Base-by-base conservation (phyloP, 148 eudicot species). In the Mesembryanthemum crystallinum region DNA sequence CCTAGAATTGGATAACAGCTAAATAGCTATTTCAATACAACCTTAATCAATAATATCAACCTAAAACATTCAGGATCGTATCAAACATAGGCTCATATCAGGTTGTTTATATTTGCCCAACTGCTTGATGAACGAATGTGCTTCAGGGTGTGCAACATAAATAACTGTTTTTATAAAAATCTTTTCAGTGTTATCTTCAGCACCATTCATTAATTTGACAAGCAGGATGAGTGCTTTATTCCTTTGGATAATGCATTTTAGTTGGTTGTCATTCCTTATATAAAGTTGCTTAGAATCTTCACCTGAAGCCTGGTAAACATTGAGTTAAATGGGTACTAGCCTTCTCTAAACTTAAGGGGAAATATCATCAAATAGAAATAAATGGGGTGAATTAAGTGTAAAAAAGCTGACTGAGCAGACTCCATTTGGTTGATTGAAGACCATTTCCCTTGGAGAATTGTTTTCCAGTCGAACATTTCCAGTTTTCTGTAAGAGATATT, bases 121-220 rank as follows among this genome's bases (percentile, higher is more conserved):
- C 32, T 68, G 7, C 29, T 68, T n/a, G 21, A 61, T 43, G 10
- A 45, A 23, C 35, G n/a, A 62, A 45, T n/a, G 42, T 32, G 68
- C 55, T 60, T 27, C 25, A n/a, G 72, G 69, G 30, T 72, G 64
- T 64, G 29, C 15, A 39, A 37, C 51, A 32, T 35, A 21, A 64
- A 32, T 32, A 5, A 49, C 18, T 49, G 54, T 15, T 1, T 18
- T 52, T n/a, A 52, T 6, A 18, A n/a, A 52, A 17, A 52, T 15
- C 57, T 52, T 11, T 3, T 20, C n/a, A 57, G 25, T n/a, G 27
- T 57, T n/a, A 57, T 8, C 42, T 1, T 42, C 7, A 11, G 54
- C 49, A 14, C 32, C 13, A 24, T 2, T 66, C 29, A 12, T 51
- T n/a, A 7, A 12, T 67, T 12, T 24, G 15, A 67, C 71, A 30